These are phyloP conservation scores for Yamadazyma kitorensis DNA, from an alignment of 805 yeast species.

Conservation along the genomic window DNA sequence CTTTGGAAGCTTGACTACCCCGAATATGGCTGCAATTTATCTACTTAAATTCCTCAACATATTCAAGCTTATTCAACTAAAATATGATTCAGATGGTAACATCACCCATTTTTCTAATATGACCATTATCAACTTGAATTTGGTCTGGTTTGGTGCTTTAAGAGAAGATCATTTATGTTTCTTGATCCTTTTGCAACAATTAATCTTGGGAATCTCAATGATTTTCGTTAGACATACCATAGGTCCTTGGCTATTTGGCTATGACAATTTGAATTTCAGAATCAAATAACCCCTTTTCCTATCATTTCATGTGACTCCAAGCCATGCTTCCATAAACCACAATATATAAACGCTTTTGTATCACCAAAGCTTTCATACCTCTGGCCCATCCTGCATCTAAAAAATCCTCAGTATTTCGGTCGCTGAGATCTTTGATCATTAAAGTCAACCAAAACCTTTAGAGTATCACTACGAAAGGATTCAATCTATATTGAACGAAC, in stretches of 20 bases:
- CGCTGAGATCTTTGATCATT: no score
- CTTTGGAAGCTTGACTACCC: constrained; percentile 30
- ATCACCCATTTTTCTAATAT: constrained; percentile 64
- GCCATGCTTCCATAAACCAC: no score
- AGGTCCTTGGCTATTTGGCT: constrained; percentile 85
- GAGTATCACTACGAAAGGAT: no score
- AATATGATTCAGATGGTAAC: constrained; percentile 18
- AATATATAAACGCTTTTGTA: no score
- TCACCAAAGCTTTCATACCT: no score
- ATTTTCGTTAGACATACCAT: constrained; percentile 74
- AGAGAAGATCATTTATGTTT: constrained; percentile 76
- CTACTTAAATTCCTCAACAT: constrained; percentile 35
- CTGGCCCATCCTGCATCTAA: no score
- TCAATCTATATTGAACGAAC: no score
- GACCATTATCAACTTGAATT: constrained; percentile 78
- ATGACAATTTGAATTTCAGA: constrained; percentile 64
- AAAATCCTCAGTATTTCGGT: no score
- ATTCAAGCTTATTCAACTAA: constrained; percentile 45
- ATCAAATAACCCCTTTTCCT: no score
- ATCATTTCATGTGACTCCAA: no score
- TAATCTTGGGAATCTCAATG: constrained; percentile 62
- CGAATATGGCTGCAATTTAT: constrained; percentile 12
- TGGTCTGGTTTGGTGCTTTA: constrained; percentile 89
- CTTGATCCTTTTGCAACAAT: constrained; percentile 59
- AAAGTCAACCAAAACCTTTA: no score